Base-by-base conservation (phyloP, 2,329 filamentous ascomycete genomes). In the Pseudogymnoascus sp. region DNA sequence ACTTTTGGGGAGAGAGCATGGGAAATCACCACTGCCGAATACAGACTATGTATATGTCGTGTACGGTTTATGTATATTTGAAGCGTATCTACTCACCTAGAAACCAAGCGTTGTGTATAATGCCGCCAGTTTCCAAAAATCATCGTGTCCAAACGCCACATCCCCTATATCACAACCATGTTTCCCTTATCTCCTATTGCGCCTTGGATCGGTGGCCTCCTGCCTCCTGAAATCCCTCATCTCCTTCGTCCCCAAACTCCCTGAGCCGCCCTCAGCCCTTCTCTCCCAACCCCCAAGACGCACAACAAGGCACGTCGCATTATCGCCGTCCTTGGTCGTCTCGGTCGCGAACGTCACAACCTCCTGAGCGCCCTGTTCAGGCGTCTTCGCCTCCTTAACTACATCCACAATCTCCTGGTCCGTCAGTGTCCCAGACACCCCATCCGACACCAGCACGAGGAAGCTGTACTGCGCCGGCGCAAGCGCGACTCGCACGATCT, bases 381-480 rank as follows among this genome's bases (percentile, higher is more conserved):
- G 94, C 0, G 93, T 97, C 71, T 82, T 87, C 4, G 92, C 90
- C 76, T 99, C 94, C 75, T 97, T 97, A 70, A 97, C 82, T 33
- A 97, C 86, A 73, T 99, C 94, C 31, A 97, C 92, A 66, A 97
- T 91, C 77, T 99, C 94, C 77, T 97, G 93, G 72, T 99, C 94
- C 63, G 83, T 85, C 21, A 97, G 79, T 14, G 89, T 90, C 5
- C 91, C 93, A 18, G 88, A 93, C 8, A 99, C 86, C 25, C 94
- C 94, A 74, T 99, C 94, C 1, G 86, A 90, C 74, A 96, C 85
- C 56, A 99, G 82, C 1, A 96, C 91, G 61, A 97, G 74, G 76
- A 99, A 99, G 2, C 87, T 87, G 75, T 91, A 97, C 74, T 97
- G 88, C 0, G 91, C 92, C 0, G 93, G 88, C 0, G 82, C 82